Percentiles rank a stretch among this genome's conserved stretches.
phyloP scores from a whole-genome alignment of 495 filamentous ascomycete genomes.

The Talaromyces trachyspermus region DNA sequence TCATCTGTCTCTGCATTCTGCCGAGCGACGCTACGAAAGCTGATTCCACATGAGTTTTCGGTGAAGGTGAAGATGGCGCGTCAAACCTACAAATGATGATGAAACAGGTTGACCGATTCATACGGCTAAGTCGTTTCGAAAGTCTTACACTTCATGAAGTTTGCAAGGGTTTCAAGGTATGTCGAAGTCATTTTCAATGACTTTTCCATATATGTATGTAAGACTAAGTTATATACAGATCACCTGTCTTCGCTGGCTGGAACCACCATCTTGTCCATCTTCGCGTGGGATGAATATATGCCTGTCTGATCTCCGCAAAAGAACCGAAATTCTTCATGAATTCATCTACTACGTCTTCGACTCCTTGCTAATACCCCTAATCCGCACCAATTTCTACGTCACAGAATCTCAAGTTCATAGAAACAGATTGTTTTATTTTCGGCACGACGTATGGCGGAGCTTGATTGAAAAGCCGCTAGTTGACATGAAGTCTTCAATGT shows the following conservation, averaged over 20 bases:
- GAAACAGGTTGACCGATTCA: constrained; percentile 64
- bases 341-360: constrained; percentile 91
- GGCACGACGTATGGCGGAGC: constrained; percentile 83
- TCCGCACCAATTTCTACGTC: constrained; percentile 85
- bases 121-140: constrained; percentile 73
- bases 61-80: constrained; percentile 39
- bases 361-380: constrained; percentile 78
- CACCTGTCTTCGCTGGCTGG: constrained; percentile 64
- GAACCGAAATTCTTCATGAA: constrained; percentile 71
- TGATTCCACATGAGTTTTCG: constrained; percentile 81
- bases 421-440: constrained; percentile 85
- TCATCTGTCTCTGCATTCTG: constrained; percentile 82
- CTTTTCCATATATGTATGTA: not conserved
- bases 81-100: constrained; percentile 56
- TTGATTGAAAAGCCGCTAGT: constrained; percentile 67
- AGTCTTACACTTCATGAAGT: constrained; percentile 72
- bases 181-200: not conserved
- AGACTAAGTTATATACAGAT: constrained; percentile 37
- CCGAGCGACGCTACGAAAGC: constrained; percentile 59
- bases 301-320: constrained; percentile 65
- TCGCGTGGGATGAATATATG: constrained; percentile 47
- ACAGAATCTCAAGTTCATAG: constrained; percentile 80
- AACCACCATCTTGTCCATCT: constrained; percentile 32
- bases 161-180: constrained; percentile 68
- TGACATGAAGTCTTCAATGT: constrained; percentile 63